Evolutionary conservation across 1,284 basidiomycete species (phyloP).

Genomic region (Ustilago vetiveriae): DNA sequence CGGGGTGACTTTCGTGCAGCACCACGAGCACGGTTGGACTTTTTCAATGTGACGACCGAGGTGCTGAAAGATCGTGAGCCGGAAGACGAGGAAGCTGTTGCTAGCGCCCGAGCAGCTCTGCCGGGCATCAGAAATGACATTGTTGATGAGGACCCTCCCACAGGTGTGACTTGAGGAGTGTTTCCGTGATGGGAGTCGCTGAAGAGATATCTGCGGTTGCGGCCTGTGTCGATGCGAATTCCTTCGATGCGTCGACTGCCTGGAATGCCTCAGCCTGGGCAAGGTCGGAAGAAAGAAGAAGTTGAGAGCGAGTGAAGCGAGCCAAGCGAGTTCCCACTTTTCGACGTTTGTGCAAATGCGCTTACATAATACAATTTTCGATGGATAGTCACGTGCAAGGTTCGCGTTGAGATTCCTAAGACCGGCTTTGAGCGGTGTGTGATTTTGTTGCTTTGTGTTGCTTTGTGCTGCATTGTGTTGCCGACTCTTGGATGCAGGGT

Average conservation of each 20-base stretch:
- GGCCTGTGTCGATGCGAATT: too few species aligned
- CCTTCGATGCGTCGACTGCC: too few species aligned
- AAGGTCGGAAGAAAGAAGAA: not conserved
- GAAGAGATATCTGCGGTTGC: too few species aligned
- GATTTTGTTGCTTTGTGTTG: conserved; percentile 4
- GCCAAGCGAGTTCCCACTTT: not conserved
- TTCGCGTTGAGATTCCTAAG: conserved; percentile 28
- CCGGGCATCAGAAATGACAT: conserved; percentile 26
- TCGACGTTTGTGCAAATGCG: not conserved
- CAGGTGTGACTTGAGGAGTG: not conserved
- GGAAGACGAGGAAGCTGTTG: conserved; percentile 21
- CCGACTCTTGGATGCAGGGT: too few species aligned
- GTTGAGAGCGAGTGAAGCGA: too few species aligned
- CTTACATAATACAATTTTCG: conserved; percentile 29
- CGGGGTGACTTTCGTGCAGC: conserved; percentile 46
- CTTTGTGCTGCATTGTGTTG: conserved; percentile 6
- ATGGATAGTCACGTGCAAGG: conserved; percentile 21
- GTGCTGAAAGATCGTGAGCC: conserved; percentile 39
- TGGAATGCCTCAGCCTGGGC: too few species aligned
- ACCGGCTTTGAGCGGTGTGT: not conserved
- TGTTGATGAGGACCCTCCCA: too few species aligned
- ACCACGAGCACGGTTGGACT: conserved; percentile 53
- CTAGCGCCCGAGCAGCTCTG: conserved; percentile 9
- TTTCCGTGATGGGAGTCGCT: not conserved
- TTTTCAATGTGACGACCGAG: conserved; percentile 30